Conservation (phyloP, 2,329 filamentous ascomycete genomes). For the Cercospora sp. region DNA sequence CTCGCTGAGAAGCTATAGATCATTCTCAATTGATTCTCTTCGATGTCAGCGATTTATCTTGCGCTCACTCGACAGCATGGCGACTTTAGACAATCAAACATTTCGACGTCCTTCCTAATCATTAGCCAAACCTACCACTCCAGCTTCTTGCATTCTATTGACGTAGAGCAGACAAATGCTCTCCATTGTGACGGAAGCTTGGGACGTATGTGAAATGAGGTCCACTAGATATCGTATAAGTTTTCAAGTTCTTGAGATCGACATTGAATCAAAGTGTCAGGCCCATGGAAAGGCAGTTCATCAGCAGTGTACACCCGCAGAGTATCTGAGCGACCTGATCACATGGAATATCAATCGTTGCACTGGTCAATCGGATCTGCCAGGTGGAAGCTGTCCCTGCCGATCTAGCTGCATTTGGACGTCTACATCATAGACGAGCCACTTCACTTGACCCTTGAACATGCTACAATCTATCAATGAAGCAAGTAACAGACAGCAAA, state of each 20-base stretch:
- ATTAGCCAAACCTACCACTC: neutral
- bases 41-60: neutral
- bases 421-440: neutral
- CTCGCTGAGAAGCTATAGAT: slow-evolving; percentile 62
- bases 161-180: neutral
- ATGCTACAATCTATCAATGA: neutral
- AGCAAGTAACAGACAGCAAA: neutral
- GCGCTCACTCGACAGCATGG: neutral
- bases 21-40: neutral
- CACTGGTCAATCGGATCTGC: slow-evolving; percentile 10
- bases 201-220: neutral
- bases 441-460: neutral
- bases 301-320: neutral
- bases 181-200: neutral
- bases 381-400: slow-evolving; percentile 29
- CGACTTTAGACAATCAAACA: neutral
- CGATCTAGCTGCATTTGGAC: slow-evolving; percentile 31
- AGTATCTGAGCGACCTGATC: neutral
- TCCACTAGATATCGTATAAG: neutral
- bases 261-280: too few relatives aligned
- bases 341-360: neutral
- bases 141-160: neutral
- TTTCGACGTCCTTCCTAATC: neutral
- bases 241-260: neutral
- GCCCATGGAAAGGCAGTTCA: neutral